Evolutionary conservation across 805 yeast species (phyloP), one percentile per base, ranked within the genome.

Genomic region (Monosporozyma solicola): DNA sequence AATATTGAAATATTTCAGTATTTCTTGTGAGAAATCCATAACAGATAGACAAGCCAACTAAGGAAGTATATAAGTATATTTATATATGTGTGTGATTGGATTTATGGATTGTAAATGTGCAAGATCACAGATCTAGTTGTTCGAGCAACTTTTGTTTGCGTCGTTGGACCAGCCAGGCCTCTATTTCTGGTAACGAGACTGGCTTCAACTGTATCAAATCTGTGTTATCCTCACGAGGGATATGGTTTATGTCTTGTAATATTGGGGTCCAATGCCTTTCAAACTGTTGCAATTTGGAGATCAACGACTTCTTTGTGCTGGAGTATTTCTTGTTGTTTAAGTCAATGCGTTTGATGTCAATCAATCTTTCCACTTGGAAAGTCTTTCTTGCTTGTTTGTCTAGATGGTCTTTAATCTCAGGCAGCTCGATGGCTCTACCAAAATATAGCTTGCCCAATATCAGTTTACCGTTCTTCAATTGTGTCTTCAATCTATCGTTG

Each of bases 381-480:
- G 3, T 22, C 43, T 15, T 46, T 13, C 5, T 49, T 52, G 47
- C 54, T 25, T 45, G 31, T 52, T 62, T 59, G 45, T 73, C 68
- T 43, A 81, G 55, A 24, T 79, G 56, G 54, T 75, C 75, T 51
- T 75, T 71, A 7, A 85, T 91, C 56, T 87, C 96, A 0, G 89
- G 85, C 8, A 90, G 69, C 46, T 88, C 92, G 51, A 80, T 74
- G 0, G 96, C 96, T 49, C 96, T 69, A 0, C 97, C 97, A 68
- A 81, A 91, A 67, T 86, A 91, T 52, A 85, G 71, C 57, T 80
- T 81, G 0, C 89, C 89, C 41, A 76, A 72, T 1, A 78, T 64
- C 1, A 61, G 51, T 27, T 66, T 69, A 5, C 68, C 67, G 24
- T 60, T 56, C 8, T 56, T 39, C 25, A 49, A 5, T 15, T 41